Conservation (phyloP, 2,329 filamentous ascomycete genomes). For the Dothistroma septosporum region DNA sequence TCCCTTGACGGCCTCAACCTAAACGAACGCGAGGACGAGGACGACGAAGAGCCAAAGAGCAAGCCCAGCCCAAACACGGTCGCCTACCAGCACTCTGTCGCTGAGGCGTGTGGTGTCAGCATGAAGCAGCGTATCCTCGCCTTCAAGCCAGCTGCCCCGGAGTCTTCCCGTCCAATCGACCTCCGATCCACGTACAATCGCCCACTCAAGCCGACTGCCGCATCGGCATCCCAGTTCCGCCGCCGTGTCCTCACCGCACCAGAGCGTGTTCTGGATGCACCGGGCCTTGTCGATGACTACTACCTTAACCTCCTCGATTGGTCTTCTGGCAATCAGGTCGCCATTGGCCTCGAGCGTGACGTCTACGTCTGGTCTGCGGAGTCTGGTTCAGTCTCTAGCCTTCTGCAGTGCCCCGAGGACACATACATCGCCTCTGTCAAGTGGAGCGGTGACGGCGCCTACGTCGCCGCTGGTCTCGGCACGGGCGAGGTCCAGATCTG, state of each 20-base stretch:
- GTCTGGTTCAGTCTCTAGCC: constrained; percentile 79
- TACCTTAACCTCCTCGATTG: constrained; percentile 98
- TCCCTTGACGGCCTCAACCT: constrained; percentile 77
- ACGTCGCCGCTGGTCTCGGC: constrained; percentile 90
- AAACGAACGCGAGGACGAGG: constrained; percentile 64
- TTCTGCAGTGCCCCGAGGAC: constrained; percentile 81
- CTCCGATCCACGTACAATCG: constrained; percentile 97
- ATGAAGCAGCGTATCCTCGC: constrained; percentile 93
- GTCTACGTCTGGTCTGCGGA: constrained; percentile 99
- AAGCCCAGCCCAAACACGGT: constrained; percentile 82
- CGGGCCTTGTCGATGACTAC: constrained; percentile 95
- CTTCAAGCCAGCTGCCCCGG: constrained; percentile 96
- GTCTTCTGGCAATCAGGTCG: constrained; percentile 96
- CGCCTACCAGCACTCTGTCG: constrained; percentile 88
- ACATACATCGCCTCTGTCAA: constrained; percentile 98
- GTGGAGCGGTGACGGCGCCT: constrained; percentile 96
- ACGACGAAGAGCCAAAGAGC: constrained; percentile 55
- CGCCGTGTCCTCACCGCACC: constrained; percentile 91
- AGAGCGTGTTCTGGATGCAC: constrained; percentile 92
- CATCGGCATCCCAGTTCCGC: constrained; percentile 77
- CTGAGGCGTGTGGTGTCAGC: constrained; percentile 85
- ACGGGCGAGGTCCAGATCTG: constrained; percentile 98
- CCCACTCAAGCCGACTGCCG: constrained; percentile 73
- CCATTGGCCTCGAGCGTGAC: constrained; percentile 91
- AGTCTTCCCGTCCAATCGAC: constrained; percentile 97